Percentiles rank a stretch among this genome's conserved stretches.
phyloP scores from a whole-genome alignment of 148 eudicot genomes.

The Vaccinium corymbosum region DNA sequence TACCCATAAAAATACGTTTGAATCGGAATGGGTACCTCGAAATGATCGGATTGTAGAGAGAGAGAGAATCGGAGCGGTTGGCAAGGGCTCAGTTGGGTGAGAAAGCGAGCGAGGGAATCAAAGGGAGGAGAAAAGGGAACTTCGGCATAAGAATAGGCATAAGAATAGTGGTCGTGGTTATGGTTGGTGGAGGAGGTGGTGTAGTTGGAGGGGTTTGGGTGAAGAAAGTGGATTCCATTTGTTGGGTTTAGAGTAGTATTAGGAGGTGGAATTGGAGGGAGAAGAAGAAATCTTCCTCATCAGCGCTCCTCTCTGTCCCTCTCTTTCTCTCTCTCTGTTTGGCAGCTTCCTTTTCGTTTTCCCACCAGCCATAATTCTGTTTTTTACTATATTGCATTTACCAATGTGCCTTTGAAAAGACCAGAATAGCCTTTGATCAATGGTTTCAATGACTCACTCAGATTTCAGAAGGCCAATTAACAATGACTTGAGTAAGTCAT shows the following conservation, averaged over 20 bases:
- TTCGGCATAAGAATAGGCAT: constrained; percentile 4
- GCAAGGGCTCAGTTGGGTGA: background rate
- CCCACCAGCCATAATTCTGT: constrained; percentile 29
- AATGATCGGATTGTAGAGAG: constrained; percentile 4
- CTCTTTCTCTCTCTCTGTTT: constrained; percentile 13
- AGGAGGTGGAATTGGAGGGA: constrained; percentile 11
- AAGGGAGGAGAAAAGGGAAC: background rate
- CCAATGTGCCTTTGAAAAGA: background rate
- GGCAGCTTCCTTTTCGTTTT: constrained; percentile 51
- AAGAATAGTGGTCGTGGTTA: constrained; percentile 10
- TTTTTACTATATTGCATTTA: background rate
- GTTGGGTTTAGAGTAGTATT: constrained; percentile 17
- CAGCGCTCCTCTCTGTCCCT: constrained; percentile 9
- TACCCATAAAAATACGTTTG: background rate
- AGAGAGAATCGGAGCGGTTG: constrained; percentile 12
- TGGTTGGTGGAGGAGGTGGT: constrained; percentile 3
- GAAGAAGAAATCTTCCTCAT: constrained; percentile 30
- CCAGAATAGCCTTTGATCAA: background rate
- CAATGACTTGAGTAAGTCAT: too few relatives aligned
- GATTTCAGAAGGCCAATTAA: too few relatives aligned
- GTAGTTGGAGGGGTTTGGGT: constrained; percentile 22
- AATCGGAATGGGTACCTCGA: constrained; percentile 16
- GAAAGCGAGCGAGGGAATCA: background rate
- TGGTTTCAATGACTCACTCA: too few relatives aligned
- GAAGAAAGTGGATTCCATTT: constrained; percentile 27